Conservation (phyloP, 768 basidiomycete genomes). For the Ramaria sp. region DNA sequence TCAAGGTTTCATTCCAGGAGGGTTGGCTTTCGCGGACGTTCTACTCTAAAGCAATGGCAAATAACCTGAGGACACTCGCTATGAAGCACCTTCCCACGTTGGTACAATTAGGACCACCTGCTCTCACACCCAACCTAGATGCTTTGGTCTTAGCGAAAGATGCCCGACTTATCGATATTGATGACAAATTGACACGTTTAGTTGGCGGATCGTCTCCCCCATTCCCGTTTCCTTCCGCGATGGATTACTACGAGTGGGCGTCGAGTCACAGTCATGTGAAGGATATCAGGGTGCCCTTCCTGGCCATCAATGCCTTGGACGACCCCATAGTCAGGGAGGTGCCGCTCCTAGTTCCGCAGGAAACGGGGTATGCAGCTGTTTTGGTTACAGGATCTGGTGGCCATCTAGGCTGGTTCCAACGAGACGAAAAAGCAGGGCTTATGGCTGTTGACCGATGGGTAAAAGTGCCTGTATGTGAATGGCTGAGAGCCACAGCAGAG, state of each 20-base stretch:
- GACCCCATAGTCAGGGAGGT: constrained; percentile 64
- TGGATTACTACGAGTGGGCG: constrained; percentile 38
- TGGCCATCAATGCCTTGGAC: constrained; percentile 65
- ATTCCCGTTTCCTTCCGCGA: constrained; percentile 34
- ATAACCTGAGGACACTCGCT: constrained; percentile 49
- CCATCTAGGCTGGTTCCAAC: constrained; percentile 79
- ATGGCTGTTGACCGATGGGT: constrained; percentile 44
- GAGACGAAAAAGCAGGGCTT: constrained; percentile 22
- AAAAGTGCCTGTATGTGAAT: constrained; percentile 61
- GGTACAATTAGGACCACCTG: constrained; percentile 15
- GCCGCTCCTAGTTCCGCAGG: constrained; percentile 44
- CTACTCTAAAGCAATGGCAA: constrained; percentile 73
- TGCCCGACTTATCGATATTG: constrained; percentile 47
- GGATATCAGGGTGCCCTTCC: constrained; percentile 58
- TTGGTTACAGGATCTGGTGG: constrained; percentile 56
- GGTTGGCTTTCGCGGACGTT: constrained; percentile 48
- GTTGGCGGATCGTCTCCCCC: constrained; percentile 37
- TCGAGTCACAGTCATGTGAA: constrained; percentile 52
- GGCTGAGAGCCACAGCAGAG: constrained; percentile 49
- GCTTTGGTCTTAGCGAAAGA: constrained; percentile 36
- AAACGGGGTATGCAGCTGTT: constrained; percentile 41
- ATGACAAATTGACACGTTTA: constrained; percentile 52
- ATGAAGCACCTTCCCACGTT: constrained; percentile 38
- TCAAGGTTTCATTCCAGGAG: constrained; percentile 24
- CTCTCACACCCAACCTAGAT: constrained; percentile 29